phyloP scores from a whole-genome alignment of 164 flowering plant genomes.

The Sedum album region DNA sequence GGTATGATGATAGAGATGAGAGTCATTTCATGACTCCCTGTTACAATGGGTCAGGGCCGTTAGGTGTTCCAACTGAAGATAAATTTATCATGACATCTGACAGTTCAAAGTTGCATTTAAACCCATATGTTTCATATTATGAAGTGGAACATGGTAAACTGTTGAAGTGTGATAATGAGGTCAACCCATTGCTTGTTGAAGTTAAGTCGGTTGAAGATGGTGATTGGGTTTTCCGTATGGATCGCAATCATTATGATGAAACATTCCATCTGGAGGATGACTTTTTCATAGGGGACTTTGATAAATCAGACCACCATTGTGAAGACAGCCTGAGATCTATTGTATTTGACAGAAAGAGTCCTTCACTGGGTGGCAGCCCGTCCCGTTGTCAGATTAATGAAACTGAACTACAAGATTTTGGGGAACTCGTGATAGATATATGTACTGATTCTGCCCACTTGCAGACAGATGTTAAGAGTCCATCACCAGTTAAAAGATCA shows the following conservation, averaged over 20 bases:
- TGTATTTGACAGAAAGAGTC: conserved; percentile 14
- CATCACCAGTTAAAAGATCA: background rate
- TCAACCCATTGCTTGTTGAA: conserved; percentile 22
- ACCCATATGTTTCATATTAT: conserved; percentile 11
- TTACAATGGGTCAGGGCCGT: no score
- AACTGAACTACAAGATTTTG: conserved; percentile 14
- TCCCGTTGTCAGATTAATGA: no score
- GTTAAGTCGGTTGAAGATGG: conserved; percentile 13
- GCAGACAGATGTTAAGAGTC: background rate
- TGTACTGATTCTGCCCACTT: conserved; percentile 13
- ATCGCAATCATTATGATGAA: background rate
- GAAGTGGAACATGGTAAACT: conserved; percentile 26
- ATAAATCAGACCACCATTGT: conserved; percentile 20
- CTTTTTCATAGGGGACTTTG: background rate
- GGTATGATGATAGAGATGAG: conserved; percentile 58
- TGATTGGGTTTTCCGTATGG: background rate
- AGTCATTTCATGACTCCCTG: no score
- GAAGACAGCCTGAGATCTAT: conserved; percentile 22
- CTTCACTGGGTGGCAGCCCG: conserved; percentile 11
- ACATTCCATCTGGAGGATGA: background rate
- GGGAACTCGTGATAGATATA: conserved; percentile 16
- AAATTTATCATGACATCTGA: no score
- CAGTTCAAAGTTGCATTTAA: conserved; percentile 19
- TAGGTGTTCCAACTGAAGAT: no score
- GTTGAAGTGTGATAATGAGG: conserved; percentile 21